Percentiles rank a stretch among this genome's conserved stretches.
Evolutionary conservation across 305 asterid genomes (phyloP).

Genomic region (Fraxinus sp.): DNA sequence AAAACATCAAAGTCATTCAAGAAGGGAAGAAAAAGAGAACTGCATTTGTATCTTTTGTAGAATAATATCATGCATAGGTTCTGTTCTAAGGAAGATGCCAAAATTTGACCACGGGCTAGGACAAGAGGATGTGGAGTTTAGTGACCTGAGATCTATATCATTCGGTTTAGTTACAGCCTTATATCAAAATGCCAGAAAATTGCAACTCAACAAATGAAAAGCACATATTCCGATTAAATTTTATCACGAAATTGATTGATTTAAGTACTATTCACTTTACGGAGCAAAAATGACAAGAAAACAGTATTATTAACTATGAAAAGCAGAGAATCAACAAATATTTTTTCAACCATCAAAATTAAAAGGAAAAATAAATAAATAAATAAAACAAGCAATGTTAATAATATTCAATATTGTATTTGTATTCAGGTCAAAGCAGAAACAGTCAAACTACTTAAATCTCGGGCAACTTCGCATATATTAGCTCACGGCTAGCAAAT

Average conservation of each 20-base stretch:
- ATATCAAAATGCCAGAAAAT: not conserved
- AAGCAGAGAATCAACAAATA: not conserved
- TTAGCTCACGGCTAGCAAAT: not conserved
- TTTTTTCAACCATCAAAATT: not conserved
- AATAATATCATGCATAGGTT: not conserved
- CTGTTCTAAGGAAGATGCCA: not conserved
- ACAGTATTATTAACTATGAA: not conserved
- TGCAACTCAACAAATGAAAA: not conserved
- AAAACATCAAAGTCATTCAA: not conserved
- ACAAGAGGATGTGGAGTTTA: no score
- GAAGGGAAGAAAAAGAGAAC: not conserved
- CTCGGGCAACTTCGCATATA: not conserved
- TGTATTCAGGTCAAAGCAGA: not conserved
- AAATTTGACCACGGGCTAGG: not conserved
- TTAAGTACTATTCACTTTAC: not conserved
- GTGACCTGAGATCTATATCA: not conserved
- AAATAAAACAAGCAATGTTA: not conserved
- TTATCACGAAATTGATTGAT: not conserved
- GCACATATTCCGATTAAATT: not conserved
- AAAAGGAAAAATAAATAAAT: not conserved
- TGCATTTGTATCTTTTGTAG: not conserved
- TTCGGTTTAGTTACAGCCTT: not conserved
- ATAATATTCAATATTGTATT: no score
- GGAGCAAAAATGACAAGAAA: not conserved
- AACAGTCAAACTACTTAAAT: not conserved